Base-by-base conservation (phyloP, 129 eudicot species). In the Saussurea involucrata region DNA sequence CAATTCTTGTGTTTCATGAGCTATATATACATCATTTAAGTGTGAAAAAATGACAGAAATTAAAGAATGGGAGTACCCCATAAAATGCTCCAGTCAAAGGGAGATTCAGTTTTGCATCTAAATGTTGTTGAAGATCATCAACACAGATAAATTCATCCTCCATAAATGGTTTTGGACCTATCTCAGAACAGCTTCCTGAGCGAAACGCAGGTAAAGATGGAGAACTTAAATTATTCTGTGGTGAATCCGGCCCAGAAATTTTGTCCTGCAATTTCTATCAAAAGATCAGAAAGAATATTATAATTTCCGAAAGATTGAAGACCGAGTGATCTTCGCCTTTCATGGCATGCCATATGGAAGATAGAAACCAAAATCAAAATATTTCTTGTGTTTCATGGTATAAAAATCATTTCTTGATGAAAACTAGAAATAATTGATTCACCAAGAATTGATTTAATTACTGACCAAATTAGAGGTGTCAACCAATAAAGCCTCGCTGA, bases 131-230 rank as follows among this genome's bases (percentile, higher is more conserved):
- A 74, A 92, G 98, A 85, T 92, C 79, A 20, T 92, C 96, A 37
- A 92, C 86, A 77, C 98, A 92, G 46, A 92, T 86, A 73, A 77
- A 85, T 81, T 92, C 96, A 70, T 90, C 98, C 85, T 92, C 98
- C 98, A 92, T 90, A 27, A 40, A 84, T 40, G 85, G 79, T 66
- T 90, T 90, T 25, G 96, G 96, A 81, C 98, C 98, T 20, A 84
- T 92, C 75, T 92, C 98, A 42, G 96, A 92, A 78, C 90, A 92
- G 70, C 92, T 86, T 74, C 98, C 98, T 0, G 96, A 92, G 37
- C 93, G 92, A 66, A 86, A 85, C 8, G 57, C 76, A 24, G 98
- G 96, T 71, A 31, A 17, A 77, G 81, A 92, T 29, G 75, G 76
- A 53, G 89, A 81, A 18, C 82, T 79, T 67, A 80, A 88, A 73